Percentiles rank a stretch among this genome's conserved stretches.
Conservation (phyloP, 164 flowering plant genomes). For the Saururus chinensis region DNA sequence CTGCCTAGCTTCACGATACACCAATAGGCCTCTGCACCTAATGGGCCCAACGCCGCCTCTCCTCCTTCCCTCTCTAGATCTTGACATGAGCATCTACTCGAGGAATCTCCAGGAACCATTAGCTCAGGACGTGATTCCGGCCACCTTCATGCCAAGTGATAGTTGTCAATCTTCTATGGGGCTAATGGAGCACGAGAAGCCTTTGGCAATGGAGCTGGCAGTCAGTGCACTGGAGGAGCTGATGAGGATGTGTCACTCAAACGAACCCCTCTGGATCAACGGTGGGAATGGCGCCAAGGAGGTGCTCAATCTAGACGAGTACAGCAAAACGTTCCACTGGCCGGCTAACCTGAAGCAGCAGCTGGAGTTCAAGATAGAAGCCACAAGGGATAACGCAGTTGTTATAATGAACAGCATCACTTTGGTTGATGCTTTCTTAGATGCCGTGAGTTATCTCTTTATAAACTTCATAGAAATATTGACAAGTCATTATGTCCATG, state of each 20-base stretch:
- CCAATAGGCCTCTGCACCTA: constrained; percentile 35
- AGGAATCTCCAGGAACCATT: constrained; percentile 46
- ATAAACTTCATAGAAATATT: too few relatives aligned
- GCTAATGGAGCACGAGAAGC: constrained; percentile 58
- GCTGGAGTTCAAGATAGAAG: constrained; percentile 48
- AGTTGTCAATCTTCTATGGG: constrained; percentile 21
- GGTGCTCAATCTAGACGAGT: constrained; percentile 60
- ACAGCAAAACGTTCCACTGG: constrained; percentile 66
- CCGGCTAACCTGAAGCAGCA: constrained; percentile 30
- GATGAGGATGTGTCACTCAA: constrained; percentile 46
- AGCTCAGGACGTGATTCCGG: constrained; percentile 21
- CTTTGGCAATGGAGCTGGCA: constrained; percentile 69
- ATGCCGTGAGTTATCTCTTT: constrained; percentile 50
- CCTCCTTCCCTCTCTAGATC: constrained; percentile 52
- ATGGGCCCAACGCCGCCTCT: constrained; percentile 27
- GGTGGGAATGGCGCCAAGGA: constrained; percentile 22
- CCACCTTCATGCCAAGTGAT: constrained; percentile 23
- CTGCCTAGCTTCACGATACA: constrained; percentile 36
- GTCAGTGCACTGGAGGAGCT: constrained; percentile 51
- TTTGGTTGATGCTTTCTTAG: constrained; percentile 75
- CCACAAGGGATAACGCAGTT: constrained; percentile 51
- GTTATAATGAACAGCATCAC: constrained; percentile 86
- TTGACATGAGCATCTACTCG: constrained; percentile 62
- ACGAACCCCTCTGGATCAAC: constrained; percentile 65
- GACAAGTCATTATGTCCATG: too few relatives aligned